A percentile compares a stretch with the other conserved stretches of the same genome.
These are phyloP conservation scores for Sugiyamaella sp. DNA, from an alignment of 1,139 yeast genomes.

Conservation along the genomic window DNA sequence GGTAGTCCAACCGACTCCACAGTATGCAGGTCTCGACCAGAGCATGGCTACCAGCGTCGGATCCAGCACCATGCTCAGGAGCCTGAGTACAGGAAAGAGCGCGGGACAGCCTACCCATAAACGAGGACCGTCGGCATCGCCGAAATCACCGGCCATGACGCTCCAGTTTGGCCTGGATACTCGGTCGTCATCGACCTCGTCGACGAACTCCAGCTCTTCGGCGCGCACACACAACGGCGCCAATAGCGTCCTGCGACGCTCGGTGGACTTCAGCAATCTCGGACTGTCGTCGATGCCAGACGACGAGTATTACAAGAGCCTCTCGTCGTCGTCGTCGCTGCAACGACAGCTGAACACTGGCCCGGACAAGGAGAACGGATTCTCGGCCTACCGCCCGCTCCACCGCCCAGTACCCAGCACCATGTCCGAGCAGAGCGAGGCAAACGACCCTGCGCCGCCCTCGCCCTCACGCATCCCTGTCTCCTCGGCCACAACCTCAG, in stretches of 20 bases:
- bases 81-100: conserved; percentile 24
- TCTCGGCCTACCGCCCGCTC: conserved; percentile 6
- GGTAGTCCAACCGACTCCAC: conserved; percentile 9
- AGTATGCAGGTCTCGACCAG: conserved; percentile 1
- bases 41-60: conserved; percentile 14
- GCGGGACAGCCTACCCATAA: conserved; percentile 10
- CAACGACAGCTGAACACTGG: conserved; percentile 7
- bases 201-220: conserved; percentile 1
- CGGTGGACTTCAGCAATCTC: conserved; percentile 28
- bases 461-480: conserved; percentile 15
- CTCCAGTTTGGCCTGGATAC: conserved; percentile 31
- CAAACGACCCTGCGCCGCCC: conserved; percentile 11
- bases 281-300: conserved; percentile 3
- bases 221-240: conserved; percentile 15
- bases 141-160: conserved; percentile 31
- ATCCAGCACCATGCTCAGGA: conserved; percentile 17
- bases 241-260: conserved; percentile 25
- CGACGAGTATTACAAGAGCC: conserved; percentile 22
- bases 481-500: not conserved
- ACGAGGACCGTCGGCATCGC: conserved; percentile 22
- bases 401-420: not conserved
- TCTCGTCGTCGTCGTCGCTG: conserved; percentile 5
- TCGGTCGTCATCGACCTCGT: conserved; percentile 17
- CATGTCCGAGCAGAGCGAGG: conserved; percentile 10
- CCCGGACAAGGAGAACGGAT: conserved; percentile 18